Base-by-base conservation (phyloP, 495 filamentous ascomycete genomes). In the Penicillium desertorum region DNA sequence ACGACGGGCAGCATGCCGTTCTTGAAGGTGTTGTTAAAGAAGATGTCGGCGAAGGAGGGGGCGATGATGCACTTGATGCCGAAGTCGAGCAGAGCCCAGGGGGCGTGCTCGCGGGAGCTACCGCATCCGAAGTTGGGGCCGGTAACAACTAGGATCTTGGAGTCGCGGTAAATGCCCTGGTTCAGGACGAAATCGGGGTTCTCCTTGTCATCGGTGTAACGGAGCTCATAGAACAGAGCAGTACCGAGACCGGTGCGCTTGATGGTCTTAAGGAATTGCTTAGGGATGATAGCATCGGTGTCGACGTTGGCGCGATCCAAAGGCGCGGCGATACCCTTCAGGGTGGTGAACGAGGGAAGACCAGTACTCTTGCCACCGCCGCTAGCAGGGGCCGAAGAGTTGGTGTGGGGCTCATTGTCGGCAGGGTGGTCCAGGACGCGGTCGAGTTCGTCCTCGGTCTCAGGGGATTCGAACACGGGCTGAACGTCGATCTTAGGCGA, bases 21-120 rank as follows among this genome's bases (percentile, higher is more conserved):
- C 82, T 98, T 98, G 84, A 97, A 97, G 17, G 90, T 95, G 78
- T 98, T 98, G 83, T 97, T 98, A 85, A 92, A 96, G 84, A 97
- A 97, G 74, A 98, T 98, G 67, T 98, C 94, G 57, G 91, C 93
- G 65, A 89, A 98, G 16, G 86, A 90, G 11, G 92, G 90, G 1
- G 93, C 94, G 62, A 98, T 96, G 60, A 98, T 81, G 69, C 88
- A 92, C 65, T 87, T 90, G 76, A 98, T 94, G 56, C 94, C 94
- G 64, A 98, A 98, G 74, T 98, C 94, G 47, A 94, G 85, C 25
- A 98, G 81, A 20, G 94, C 93, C 94, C 94, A 98, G 23, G 94
- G 94, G 16, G 94, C 94, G 78, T 98, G 94, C 76, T 98, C 94
- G 61, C 94, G 84, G 27, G 88, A 92, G 69, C 86, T 90, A 57